Evolutionary conservation across 225 moss, liverwort and hornwort species (phyloP).

Genomic region (Rhytidiadelphus loreus): DNA sequence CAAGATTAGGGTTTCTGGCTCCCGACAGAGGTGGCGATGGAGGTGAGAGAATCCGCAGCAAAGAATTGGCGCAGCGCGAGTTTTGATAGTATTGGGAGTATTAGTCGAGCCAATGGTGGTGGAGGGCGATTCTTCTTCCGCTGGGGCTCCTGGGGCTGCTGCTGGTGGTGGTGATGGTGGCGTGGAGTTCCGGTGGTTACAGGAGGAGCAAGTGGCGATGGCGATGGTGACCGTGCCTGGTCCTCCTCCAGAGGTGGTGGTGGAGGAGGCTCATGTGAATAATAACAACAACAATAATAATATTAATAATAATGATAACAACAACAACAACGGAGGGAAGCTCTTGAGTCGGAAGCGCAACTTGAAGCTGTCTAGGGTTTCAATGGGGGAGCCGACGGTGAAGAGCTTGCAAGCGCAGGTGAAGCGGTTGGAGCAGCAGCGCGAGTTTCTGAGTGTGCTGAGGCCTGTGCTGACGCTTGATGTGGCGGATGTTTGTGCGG

Average conservation of each 20-base stretch:
- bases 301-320: background rate
- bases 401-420: constrained; percentile 43
- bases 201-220: constrained; percentile 34
- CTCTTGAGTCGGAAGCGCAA: constrained; percentile 34
- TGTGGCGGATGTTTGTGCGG: constrained; percentile 20
- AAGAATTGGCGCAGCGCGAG: constrained; percentile 1
- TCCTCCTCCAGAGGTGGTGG: background rate
- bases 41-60: constrained; percentile 22
- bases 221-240: constrained; percentile 27
- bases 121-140: constrained; percentile 11
- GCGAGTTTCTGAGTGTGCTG: constrained; percentile 44
- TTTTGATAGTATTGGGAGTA: background rate
- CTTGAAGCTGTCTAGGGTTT: constrained; percentile 28
- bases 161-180: constrained; percentile 27
- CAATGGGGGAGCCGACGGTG: constrained; percentile 17
- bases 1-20: background rate
- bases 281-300: background rate
- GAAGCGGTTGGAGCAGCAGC: constrained; percentile 63
- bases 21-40: constrained; percentile 14
- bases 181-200: constrained; percentile 45
- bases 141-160: background rate
- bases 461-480: constrained; percentile 20
- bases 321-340: constrained; percentile 10
- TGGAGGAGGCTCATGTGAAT: background rate
- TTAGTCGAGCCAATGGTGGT: constrained; percentile 19